Base-by-base conservation (phyloP, 1,139 yeast species). In the Debaryomyces fabryi region DNA sequence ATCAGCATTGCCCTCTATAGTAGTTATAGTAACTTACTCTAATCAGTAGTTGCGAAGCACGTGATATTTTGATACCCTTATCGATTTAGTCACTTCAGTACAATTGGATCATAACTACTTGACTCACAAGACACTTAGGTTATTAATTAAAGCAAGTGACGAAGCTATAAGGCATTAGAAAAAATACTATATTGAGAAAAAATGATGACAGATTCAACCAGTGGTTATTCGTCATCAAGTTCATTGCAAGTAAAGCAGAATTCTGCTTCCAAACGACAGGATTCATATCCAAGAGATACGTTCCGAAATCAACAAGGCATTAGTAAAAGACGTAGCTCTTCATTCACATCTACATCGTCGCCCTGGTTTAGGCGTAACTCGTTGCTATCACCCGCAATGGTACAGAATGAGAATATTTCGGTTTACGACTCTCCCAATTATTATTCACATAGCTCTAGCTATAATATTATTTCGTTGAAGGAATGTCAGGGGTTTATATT, bases 401-500 rank as follows among this genome's bases (percentile, higher is more conserved):
- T 85, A 47, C 76, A 78, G 42, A 72, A 76, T 59, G 92, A 86
- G 57, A 76, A 77, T 48, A 80, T 79, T 52, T 74, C 82, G 29
- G 79, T 83, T 5, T 85, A 85, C 54, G 86, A 83, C 55, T 65
- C 63, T 34, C 70, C 65, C 51, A 66, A 64, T 44, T 70, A 67
- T 53, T 63, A 63, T 47, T 58, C 64, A 13, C 71, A 68, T 18
- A 50, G 66, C 20, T 55, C 70, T 5, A 64, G 67, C 41, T 71
- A 69, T 52, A 72, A 67, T 49, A 71, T 75, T 13, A 72, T 78
- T 41, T 77, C 82, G 32, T 68, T 86, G 33, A 77, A 76, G 44
- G 89, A 85, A 59, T 76, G 85, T 43, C 92, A 86, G 61, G 93
- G 93, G 5, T 86, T 86, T 58, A 68, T 81, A 16, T 86, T 88